Conservation (phyloP, 257 asterid genomes). For the Euphrasia confusa region DNA sequence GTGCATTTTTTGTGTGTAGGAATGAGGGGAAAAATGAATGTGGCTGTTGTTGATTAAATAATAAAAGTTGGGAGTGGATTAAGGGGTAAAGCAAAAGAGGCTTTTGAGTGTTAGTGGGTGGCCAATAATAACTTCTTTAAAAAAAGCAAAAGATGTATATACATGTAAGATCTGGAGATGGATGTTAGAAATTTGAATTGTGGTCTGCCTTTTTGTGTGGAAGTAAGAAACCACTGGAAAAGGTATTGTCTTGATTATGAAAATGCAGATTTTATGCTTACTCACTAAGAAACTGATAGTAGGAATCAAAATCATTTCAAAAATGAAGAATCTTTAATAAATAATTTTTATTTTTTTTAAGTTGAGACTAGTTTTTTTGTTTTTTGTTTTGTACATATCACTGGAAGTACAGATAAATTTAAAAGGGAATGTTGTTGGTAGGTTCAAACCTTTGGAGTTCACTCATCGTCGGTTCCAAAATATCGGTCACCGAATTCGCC, state of each 20-base stretch:
- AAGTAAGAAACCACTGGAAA: slow-evolving; percentile 26
- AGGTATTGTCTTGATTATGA: slow-evolving; percentile 5
- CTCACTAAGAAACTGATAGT: slow-evolving; percentile 48
- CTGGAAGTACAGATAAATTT: no score
- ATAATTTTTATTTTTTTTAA: no score
- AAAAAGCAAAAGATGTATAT: slow-evolving; percentile 31
- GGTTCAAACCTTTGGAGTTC: slow-evolving; percentile 10
- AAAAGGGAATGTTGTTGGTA: no score
- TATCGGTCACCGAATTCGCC: slow-evolving; percentile 87
- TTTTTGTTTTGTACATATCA: no score
- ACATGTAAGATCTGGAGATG: slow-evolving; percentile 31
- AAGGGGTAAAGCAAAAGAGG: slow-evolving; percentile 28
- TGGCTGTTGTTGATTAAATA: slow-evolving; percentile 18
- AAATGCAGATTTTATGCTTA: slow-evolving; percentile 37
- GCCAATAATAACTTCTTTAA: slow-evolving; percentile 31
- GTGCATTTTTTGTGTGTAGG: slow-evolving; percentile 24
- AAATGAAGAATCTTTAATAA: not conserved
- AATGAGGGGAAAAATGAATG: slow-evolving; percentile 24
- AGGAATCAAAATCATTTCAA: not conserved
- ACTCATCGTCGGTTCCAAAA: slow-evolving; percentile 77
- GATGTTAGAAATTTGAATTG: slow-evolving; percentile 37
- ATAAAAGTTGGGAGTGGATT: slow-evolving; percentile 30
- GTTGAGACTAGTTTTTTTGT: not conserved
- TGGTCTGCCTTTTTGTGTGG: slow-evolving; percentile 28
- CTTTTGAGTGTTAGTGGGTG: slow-evolving; percentile 43